These are phyloP conservation scores for Colletotrichum musae DNA, from an alignment of 2,329 filamentous ascomycete species.

Conservation along the genomic window DNA sequence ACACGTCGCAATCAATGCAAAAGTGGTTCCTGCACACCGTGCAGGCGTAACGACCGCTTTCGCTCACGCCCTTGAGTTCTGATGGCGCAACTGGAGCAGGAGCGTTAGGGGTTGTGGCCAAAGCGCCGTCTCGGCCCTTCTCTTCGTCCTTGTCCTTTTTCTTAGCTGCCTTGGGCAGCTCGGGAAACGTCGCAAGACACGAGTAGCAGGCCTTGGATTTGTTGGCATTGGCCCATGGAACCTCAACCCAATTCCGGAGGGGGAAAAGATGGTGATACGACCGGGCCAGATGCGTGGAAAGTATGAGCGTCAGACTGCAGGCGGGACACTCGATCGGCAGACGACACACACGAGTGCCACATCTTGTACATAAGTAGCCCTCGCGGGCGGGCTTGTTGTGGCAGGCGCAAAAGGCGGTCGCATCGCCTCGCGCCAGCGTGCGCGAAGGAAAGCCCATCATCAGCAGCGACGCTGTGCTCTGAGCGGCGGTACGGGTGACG, in stretches of 20 bases:
- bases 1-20: slow-evolving; percentile 98
- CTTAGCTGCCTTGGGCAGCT: slow-evolving; percentile 49
- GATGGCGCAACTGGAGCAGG: slow-evolving; percentile 41
- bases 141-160: slow-evolving; percentile 44
- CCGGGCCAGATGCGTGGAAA: slow-evolving; percentile 93
- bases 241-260: slow-evolving; percentile 90
- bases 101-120: slow-evolving; percentile 42
- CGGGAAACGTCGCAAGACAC: slow-evolving; percentile 82
- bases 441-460: slow-evolving; percentile 99
- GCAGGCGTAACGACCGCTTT: slow-evolving; percentile 91
- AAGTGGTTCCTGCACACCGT: slow-evolving; percentile 91
- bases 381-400: slow-evolving; percentile 86
- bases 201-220: slow-evolving; percentile 79
- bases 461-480: slow-evolving; percentile 76
- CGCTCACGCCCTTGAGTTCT: slow-evolving; percentile 77
- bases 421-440: slow-evolving; percentile 77
- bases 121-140: slow-evolving; percentile 21
- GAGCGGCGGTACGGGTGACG: slow-evolving; percentile 77
- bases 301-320: slow-evolving; percentile 91
- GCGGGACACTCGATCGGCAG: slow-evolving; percentile 92
- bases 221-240: slow-evolving; percentile 82
- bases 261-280: slow-evolving; percentile 96
- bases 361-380: slow-evolving; percentile 93
- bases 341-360: slow-evolving; percentile 88
- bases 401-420: slow-evolving; percentile 87